These are phyloP conservation scores for Fusarium beomiforme DNA, from an alignment of 2,329 filamentous ascomycete genomes.

Conservation along the genomic window DNA sequence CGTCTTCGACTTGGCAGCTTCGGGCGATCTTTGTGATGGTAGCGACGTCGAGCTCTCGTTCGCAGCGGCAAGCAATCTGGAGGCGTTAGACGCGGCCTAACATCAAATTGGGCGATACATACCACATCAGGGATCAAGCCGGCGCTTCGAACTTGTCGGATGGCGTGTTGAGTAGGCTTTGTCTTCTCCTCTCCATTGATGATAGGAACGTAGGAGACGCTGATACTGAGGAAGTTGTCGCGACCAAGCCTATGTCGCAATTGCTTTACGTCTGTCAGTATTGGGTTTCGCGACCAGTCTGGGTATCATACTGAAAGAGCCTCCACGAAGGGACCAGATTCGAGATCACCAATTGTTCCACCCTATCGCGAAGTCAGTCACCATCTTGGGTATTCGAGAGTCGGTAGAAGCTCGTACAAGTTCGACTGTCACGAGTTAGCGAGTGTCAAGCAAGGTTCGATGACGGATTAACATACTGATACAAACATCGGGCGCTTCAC, in stretches of 20 bases:
- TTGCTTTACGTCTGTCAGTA: conserved; percentile 55
- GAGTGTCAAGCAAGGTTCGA: not conserved
- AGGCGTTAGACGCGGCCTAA: not conserved
- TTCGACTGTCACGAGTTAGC: conserved; percentile 18
- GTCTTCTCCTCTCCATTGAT: conserved; percentile 83
- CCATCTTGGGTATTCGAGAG: not conserved
- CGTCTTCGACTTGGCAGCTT: conserved; percentile 85
- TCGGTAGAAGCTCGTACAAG: conserved; percentile 4
- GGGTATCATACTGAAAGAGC: conserved; percentile 66
- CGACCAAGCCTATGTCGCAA: conserved; percentile 76
- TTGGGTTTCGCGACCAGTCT: not conserved
- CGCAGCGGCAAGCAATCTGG: conserved; percentile 92
- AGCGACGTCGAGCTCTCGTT: conserved; percentile 74
- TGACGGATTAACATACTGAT: conserved; percentile 70
- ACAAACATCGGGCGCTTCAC: conserved; percentile 87
- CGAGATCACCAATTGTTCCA: conserved; percentile 81
- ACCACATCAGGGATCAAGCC: conserved; percentile 78
- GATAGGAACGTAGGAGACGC: conserved; percentile 88
- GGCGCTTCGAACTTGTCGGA: conserved; percentile 83
- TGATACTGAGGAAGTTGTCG: conserved; percentile 87
- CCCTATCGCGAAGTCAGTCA: conserved; percentile 48
- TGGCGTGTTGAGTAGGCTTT: conserved; percentile 93
- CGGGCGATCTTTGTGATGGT: conserved; percentile 89
- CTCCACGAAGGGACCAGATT: conserved; percentile 88
- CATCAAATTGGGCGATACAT: conserved; percentile 34